These are phyloP conservation scores for Penicillium concentricum DNA, from an alignment of 2,329 filamentous ascomycete species.

Conservation along the genomic window DNA sequence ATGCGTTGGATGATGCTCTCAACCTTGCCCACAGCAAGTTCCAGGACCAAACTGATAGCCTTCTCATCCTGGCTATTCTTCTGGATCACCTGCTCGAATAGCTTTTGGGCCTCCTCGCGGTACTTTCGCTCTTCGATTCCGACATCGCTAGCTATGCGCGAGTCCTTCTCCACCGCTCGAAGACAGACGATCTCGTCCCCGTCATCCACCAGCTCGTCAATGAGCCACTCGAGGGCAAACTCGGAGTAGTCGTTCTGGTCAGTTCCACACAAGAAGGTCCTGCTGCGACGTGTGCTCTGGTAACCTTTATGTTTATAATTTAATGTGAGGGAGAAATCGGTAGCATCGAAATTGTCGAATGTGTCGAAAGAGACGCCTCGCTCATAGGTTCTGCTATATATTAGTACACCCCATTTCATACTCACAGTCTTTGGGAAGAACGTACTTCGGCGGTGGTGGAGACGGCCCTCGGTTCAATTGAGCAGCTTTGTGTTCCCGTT, in stretches of 20 bases:
- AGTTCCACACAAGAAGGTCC: constrained; percentile 86
- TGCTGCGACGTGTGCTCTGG: constrained; percentile 72
- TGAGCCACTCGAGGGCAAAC: constrained; percentile 86
- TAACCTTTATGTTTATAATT: constrained; percentile 86
- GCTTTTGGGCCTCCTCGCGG: constrained; percentile 68
- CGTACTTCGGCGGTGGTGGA: constrained; percentile 44
- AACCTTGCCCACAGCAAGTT: constrained; percentile 85
- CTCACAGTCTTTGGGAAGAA: not conserved
- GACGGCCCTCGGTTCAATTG: constrained; percentile 33
- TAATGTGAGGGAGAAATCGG: constrained; percentile 74
- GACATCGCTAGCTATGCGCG: constrained; percentile 62
- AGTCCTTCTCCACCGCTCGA: constrained; percentile 80
- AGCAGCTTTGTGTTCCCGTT: constrained; percentile 27
- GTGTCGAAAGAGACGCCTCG: constrained; percentile 73
- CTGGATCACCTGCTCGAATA: constrained; percentile 73
- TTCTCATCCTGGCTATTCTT: constrained; percentile 77
- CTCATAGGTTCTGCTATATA: constrained; percentile 56
- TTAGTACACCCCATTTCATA: constrained; percentile 3
- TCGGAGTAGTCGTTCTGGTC: constrained; percentile 91
- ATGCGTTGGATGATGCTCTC: constrained; percentile 88
- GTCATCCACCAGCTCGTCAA: constrained; percentile 89
- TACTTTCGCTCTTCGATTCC: constrained; percentile 68
- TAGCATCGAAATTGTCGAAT: constrained; percentile 65
- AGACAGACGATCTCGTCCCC: constrained; percentile 92
- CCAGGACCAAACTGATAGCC: constrained; percentile 79